A percentile compares a stretch with the other conserved stretches of the same genome.
These are phyloP conservation scores for Artemisia argyi DNA, from an alignment of 129 eudicot genomes.

Conservation along the genomic window DNA sequence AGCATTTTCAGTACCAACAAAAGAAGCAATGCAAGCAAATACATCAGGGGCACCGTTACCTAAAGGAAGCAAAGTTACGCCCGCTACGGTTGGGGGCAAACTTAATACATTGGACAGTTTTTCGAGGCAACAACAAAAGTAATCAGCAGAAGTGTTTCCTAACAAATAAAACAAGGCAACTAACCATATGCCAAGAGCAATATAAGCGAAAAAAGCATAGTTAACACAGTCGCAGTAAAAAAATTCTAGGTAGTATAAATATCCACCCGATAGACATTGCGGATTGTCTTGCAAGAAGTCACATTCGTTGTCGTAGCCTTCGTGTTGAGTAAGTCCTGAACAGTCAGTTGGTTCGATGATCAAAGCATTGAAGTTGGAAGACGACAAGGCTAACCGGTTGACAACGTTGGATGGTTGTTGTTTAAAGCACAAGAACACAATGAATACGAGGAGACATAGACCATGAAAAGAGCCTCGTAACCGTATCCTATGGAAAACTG, in stretches of 20 bases:
- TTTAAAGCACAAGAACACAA: slow-evolving; percentile 1
- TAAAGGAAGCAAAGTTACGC: slow-evolving; percentile 70
- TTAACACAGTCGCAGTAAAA: slow-evolving; percentile 59
- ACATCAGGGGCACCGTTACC: slow-evolving; percentile 86
- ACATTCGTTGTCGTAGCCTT: slow-evolving; percentile 42
- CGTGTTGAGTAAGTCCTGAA: slow-evolving; percentile 36
- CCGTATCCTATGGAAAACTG: background rate
- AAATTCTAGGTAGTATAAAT: slow-evolving; percentile 47
- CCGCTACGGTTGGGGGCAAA: slow-evolving; percentile 68
- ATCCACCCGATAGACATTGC: slow-evolving; percentile 55
- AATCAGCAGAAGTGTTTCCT: slow-evolving; percentile 71
- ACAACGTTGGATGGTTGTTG: background rate
- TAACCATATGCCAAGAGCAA: slow-evolving; percentile 46
- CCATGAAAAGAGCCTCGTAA: slow-evolving; percentile 7
- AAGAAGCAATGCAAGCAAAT: slow-evolving; percentile 76
- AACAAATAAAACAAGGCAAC: slow-evolving; percentile 54
- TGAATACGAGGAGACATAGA: slow-evolving; percentile 6
- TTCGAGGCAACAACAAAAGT: slow-evolving; percentile 66
- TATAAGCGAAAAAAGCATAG: slow-evolving; percentile 31
- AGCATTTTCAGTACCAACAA: slow-evolving; percentile 48
- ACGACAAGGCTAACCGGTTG: background rate
- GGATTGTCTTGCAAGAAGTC: slow-evolving; percentile 55
- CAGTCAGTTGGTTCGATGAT: slow-evolving; percentile 36
- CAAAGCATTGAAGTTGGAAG: background rate
- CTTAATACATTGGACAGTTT: slow-evolving; percentile 44